Evolutionary conservation across 164 flowering plant genomes (phyloP).

Genomic region (Chimonanthus salicifolius): DNA sequence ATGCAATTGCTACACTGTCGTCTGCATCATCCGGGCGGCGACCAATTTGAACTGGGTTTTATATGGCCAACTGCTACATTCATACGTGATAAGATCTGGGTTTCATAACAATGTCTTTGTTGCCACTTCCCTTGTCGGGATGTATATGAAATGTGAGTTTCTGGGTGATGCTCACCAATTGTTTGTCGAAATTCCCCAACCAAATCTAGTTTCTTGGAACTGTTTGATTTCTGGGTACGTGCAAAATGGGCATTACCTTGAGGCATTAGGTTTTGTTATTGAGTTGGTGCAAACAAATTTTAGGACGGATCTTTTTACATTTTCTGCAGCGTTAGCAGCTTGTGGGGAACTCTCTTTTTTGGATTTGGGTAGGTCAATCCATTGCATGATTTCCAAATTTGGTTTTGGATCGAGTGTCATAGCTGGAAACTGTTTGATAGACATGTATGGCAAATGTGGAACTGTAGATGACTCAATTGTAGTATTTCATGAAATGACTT

Average conservation of each 20-base stretch:
- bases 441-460: constrained; percentile 67
- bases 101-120: constrained; percentile 33
- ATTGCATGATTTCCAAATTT: constrained; percentile 40
- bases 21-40: constrained; percentile 34
- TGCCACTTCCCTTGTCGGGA: constrained; percentile 34
- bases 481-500: constrained; percentile 29
- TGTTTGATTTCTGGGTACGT: constrained; percentile 54
- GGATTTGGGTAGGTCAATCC: constrained; percentile 38
- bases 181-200: constrained; percentile 60
- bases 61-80: constrained; percentile 42
- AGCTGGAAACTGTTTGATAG: constrained; percentile 56
- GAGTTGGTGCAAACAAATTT: constrained; percentile 35
- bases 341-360: constrained; percentile 34
- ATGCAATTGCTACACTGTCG: constrained; percentile 30
- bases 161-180: constrained; percentile 34
- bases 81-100: constrained; percentile 41
- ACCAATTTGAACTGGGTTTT: constrained; percentile 22
- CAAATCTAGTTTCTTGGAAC: constrained; percentile 62
- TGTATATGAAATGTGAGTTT: constrained; percentile 30
- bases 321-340: constrained; percentile 47
- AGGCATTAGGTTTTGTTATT: constrained; percentile 36
- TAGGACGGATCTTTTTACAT: constrained; percentile 37
- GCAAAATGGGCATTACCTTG: constrained; percentile 28
- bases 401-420: constrained; percentile 33
- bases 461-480: constrained; percentile 35